These are phyloP conservation scores for Dioscorea dumetorum DNA, from an alignment of 106 monocot species.

Conservation along the genomic window DNA sequence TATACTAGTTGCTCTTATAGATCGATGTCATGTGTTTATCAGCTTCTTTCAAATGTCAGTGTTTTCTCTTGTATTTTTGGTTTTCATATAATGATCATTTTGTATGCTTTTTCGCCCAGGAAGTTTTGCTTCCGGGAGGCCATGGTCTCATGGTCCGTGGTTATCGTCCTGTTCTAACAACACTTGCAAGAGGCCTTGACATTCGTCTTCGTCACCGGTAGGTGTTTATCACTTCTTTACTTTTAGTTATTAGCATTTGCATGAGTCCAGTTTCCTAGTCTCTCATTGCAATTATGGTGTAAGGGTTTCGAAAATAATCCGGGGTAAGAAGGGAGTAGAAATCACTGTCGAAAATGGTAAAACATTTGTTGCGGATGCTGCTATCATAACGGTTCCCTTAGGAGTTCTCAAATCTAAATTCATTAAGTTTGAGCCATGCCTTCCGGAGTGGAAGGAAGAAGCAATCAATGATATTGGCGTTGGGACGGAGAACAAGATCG, in stretches of 20 bases:
- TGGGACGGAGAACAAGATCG: slow-evolving; percentile 93
- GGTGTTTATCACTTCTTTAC: background rate
- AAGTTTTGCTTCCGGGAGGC: slow-evolving; percentile 89
- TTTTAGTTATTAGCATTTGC: background rate
- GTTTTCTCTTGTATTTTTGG: too few species aligned
- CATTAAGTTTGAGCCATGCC: slow-evolving; percentile 78
- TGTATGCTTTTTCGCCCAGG: slow-evolving; percentile 27
- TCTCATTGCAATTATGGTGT: slow-evolving; percentile 12
- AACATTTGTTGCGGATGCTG: slow-evolving; percentile 76
- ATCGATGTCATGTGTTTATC: too few species aligned
- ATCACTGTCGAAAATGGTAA: slow-evolving; percentile 63
- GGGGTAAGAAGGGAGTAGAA: slow-evolving; percentile 77
- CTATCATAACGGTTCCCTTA: slow-evolving; percentile 75
- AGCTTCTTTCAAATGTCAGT: too few species aligned
- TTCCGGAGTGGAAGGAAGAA: slow-evolving; percentile 90
- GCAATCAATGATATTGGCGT: slow-evolving; percentile 68
- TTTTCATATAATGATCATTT: too few species aligned
- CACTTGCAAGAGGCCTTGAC: slow-evolving; percentile 86
- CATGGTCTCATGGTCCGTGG: slow-evolving; percentile 97
- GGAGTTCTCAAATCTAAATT: slow-evolving; percentile 82
- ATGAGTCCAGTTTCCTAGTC: background rate
- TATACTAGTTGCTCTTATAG: too few species aligned
- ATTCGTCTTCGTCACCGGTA: slow-evolving; percentile 76
- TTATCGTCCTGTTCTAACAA: slow-evolving; percentile 86
- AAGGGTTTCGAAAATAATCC: slow-evolving; percentile 65